These are phyloP conservation scores for Pyrenophora graminea DNA, from an alignment of 2,329 filamentous ascomycete species.

Conservation along the genomic window DNA sequence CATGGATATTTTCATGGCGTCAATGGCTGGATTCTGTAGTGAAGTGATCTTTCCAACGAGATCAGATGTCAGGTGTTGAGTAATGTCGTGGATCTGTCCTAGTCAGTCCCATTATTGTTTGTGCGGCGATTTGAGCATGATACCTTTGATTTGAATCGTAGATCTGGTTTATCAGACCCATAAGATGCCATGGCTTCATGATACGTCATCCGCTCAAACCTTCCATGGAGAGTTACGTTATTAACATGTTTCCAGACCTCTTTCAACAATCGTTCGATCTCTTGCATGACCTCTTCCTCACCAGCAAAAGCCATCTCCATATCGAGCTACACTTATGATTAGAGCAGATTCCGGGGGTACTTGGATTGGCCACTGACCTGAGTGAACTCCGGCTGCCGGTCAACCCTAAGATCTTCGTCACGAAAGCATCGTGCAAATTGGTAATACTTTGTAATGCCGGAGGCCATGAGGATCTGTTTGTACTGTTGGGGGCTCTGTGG, in stretches of 20 bases:
- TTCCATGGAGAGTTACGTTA: slow-evolving; percentile 46
- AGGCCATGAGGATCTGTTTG: slow-evolving; percentile 96
- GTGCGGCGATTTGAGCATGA: background rate
- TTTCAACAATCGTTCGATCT: slow-evolving; percentile 59
- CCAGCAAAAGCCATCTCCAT: slow-evolving; percentile 88
- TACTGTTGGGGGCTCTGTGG: slow-evolving; percentile 98
- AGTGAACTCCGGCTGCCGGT: slow-evolving; percentile 95
- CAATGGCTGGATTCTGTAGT: slow-evolving; percentile 70
- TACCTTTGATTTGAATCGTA: slow-evolving; percentile 72
- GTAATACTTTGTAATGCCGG: slow-evolving; percentile 79
- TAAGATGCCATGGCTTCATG: slow-evolving; percentile 76
- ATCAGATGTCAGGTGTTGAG: slow-evolving; percentile 63
- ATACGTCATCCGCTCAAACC: slow-evolving; percentile 70
- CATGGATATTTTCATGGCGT: slow-evolving; percentile 71
- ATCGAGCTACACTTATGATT: slow-evolving; percentile 66
- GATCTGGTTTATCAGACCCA: slow-evolving; percentile 90
- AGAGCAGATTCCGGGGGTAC: no score
- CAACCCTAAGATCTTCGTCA: slow-evolving; percentile 89
- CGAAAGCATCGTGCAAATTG: slow-evolving; percentile 95
- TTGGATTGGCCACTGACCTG: slow-evolving; percentile 60
- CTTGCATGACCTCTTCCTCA: slow-evolving; percentile 69
- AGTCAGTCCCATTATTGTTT: slow-evolving; percentile 17
- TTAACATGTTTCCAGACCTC: slow-evolving; percentile 60
- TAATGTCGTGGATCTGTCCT: slow-evolving; percentile 66
- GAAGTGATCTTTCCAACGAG: slow-evolving; percentile 77